Evolutionary conservation across 768 basidiomycete genomes (phyloP), one percentile per base, ranked within the genome.

Genomic region (Boletus huronensis): DNA sequence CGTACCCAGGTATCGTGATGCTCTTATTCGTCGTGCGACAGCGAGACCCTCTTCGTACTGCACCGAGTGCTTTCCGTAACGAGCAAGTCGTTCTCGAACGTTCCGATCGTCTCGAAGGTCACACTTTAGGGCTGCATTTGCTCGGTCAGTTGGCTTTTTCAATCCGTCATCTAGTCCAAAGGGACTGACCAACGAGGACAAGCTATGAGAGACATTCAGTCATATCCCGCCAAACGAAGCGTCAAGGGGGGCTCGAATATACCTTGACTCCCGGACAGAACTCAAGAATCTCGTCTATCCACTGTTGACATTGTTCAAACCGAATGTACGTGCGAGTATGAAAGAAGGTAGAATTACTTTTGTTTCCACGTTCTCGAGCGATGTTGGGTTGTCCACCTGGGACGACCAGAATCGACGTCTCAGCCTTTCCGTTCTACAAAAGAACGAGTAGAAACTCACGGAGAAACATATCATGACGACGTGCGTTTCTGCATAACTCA

Each of bases 401-500:
- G 16, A 17, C 26, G 31, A 28, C 5, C 40, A 16, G 29, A 23
- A 19, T 63, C 49, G 58, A 21, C 19, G 39, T 40, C 29, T 43
- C 28, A 1, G 14, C 21, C 23, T 17, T 17, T 29, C 7, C n/a
- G 9, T 32, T 7, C 42, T 3, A 16, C 14, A 4, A 10, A 34
- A 10, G 3, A 25, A 45, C 3, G 2, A 5, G 7, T 8, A 6
- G 19, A 11, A 14, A 74, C 83, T 53, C 58, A 92, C 93, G 35
- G 95, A 96, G 70, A 97, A 98, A 72, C 96, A 98, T 25, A 98
- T 77, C 89, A 98, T 90, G 58, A 98, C 81, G 55, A 98, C 88
- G 73, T 98, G 91, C 1, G 96, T 97, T 71, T 98, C 96, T 9
- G 96, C 90, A 70, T 98, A 98, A 35, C 90, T 92, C n/a, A 98